A percentile compares a stretch with the other conserved stretches of the same genome.
Conservation (phyloP, 1,139 yeast genomes). For the Hansenula sp. region DNA sequence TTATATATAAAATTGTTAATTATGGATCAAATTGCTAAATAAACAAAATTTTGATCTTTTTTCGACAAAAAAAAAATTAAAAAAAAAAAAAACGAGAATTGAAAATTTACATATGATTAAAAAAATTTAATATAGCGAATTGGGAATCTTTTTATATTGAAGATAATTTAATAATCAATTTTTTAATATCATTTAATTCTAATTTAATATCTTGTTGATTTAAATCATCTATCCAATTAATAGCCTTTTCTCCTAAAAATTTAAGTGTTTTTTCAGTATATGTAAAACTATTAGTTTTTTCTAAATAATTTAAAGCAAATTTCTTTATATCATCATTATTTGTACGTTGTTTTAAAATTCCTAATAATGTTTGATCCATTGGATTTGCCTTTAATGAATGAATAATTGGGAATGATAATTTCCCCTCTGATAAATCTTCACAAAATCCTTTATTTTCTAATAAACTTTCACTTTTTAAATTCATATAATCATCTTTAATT, state of each 20-base stretch:
- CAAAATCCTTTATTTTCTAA: conserved; percentile 72
- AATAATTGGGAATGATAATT: conserved; percentile 77
- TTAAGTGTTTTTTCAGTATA: conserved; percentile 27
- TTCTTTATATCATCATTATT: conserved; percentile 36
- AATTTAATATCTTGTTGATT: not conserved
- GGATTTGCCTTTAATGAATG: conserved; percentile 46
- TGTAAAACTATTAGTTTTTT: conserved; percentile 38
- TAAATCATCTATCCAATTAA: conserved; percentile 12
- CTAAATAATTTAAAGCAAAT: conserved; percentile 44
- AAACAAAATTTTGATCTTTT: no score
- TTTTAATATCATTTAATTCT: not conserved
- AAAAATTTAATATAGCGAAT: no score
- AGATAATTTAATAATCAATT: not conserved
- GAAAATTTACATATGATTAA: not conserved
- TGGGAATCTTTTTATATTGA: not conserved
- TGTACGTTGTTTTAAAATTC: conserved; percentile 36
- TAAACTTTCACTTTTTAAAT: conserved; percentile 51
- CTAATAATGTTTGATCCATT: conserved; percentile 32
- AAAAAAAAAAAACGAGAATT: no score
- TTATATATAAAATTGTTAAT: no score
- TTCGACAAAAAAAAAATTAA: no score
- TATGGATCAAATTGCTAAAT: no score
- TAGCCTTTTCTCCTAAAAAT: conserved; percentile 14
- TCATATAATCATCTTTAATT: conserved; percentile 75
- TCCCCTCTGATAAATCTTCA: conserved; percentile 88